Percentiles rank a stretch among this genome's conserved stretches.
These are phyloP conservation scores for Falciphora oryzae DNA, from an alignment of 2,329 filamentous ascomycete species.

Conservation along the genomic window DNA sequence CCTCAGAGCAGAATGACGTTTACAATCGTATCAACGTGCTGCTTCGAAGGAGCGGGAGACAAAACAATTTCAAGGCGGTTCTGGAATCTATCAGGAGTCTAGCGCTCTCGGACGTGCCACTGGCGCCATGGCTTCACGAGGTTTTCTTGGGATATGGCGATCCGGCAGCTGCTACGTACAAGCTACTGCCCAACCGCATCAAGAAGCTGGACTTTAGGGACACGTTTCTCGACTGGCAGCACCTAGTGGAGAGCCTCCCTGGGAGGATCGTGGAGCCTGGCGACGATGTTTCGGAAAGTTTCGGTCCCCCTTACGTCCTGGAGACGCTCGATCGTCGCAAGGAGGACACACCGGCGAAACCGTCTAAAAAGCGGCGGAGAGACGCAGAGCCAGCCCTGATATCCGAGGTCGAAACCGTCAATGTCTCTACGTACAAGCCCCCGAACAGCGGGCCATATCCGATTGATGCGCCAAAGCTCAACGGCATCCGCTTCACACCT, in stretches of 20 bases:
- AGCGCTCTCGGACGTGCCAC: constrained; percentile 74
- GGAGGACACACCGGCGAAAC: constrained; percentile 46
- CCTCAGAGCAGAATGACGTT: constrained; percentile 48
- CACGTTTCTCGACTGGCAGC: constrained; percentile 93
- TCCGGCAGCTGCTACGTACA: constrained; percentile 80
- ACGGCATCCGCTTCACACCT: constrained; percentile 81
- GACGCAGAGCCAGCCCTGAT: constrained; percentile 64
- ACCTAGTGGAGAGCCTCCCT: constrained; percentile 84
- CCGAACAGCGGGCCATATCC: constrained; percentile 87
- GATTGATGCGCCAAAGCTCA: constrained; percentile 74
- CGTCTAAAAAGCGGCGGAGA: constrained; percentile 81
- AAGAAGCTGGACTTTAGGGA: constrained; percentile 84
- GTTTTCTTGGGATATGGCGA: constrained; percentile 98
- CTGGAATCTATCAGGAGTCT: constrained; percentile 86
- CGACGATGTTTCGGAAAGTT: constrained; percentile 64
- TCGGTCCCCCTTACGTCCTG: constrained; percentile 83
- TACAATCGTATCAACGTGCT: constrained; percentile 84
- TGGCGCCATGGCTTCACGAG: constrained; percentile 90
- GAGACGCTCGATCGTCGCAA: constrained; percentile 51
- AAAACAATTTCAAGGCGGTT: constrained; percentile 96
- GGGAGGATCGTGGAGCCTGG: constrained; percentile 79
- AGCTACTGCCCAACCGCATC: constrained; percentile 70
- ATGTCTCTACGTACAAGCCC: constrained; percentile 85
- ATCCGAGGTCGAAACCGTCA: constrained; percentile 60
- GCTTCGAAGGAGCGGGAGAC: constrained; percentile 73